Base-by-base conservation (phyloP, 345 rosid genomes). In the Rhodamnia argentea region DNA sequence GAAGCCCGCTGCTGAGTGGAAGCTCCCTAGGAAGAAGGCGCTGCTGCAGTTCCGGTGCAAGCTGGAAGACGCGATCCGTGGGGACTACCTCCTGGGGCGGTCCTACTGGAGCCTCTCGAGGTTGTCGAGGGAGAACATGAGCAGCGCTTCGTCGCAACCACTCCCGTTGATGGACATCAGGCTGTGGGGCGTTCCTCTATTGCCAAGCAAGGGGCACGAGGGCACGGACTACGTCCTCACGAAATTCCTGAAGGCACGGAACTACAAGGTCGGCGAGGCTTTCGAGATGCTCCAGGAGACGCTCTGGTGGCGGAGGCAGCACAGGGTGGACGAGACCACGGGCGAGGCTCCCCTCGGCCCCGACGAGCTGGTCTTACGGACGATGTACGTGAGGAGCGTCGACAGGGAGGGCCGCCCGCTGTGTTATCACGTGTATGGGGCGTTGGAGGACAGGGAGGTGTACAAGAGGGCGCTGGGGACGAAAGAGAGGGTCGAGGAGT, bases 131-230 rank as follows among this genome's bases (percentile, higher is more conserved):
- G 83, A 16, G 18, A 20, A 44, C 14, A 83, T 54, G 32, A 53
- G 59, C 6, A 87, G 22, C 22, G 84, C 74, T 8, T 54, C 88
- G 16, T 50, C 37, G 23, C 53, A 60, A 24, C 82, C 56, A 22
- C 78, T 24, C 42, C 62, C 62, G 42, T 58, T 84, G 9, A 86
- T 84, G 84, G 91, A 90, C 24, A 89, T 92, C 12, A 86, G 87
- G 32, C 85, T 93, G 5, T 92, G 95, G 97, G 94, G 94, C 2
- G 91, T 93, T 59, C 92, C 97, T 53, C 75, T 93, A 52, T 84
- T 93, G 87, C 95, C 95, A n/a, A 92, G 93, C 50, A 87, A 86
- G 83, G 89, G 91, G 84, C 95, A 92, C 51, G 88, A 86, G 84
- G 90, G 93, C 24, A 92, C 94, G 6, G 91, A 93, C 23, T 52